Base-by-base conservation (phyloP, 2,329 filamentous ascomycete genomes). In the Hypoxylon sp. region DNA sequence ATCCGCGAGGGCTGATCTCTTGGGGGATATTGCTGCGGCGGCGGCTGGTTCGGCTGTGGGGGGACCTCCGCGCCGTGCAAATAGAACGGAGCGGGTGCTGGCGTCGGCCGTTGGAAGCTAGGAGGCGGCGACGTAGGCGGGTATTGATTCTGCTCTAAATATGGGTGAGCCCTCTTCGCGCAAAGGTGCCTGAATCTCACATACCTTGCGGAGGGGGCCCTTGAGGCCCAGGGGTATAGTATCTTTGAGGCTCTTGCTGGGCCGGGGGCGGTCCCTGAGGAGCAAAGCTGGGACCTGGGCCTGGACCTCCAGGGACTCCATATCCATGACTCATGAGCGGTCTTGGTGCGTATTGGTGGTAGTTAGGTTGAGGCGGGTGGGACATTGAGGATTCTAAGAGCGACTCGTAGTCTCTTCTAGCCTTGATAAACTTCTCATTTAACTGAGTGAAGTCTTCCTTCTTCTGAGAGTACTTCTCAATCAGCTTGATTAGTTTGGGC, bases 381-480 rank as follows among this genome's bases (percentile, higher is more conserved):
- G 94, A 90, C 95, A 99, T 98, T 62, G 95, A 98, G 17, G 93
- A 92, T 80, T 99, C 96, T 19, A 99, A 85, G n/a, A 99, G 86
- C 31, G 93, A 91, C 81, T 99, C 96, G 79, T 99, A 99, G 81
- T 99, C 96, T 75, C 95, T 89, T 71, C 96, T 91, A 50, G 96
- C 96, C 82, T 99, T 99, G 85, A 99, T 98, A 81, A 99, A 99
- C 83, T 98, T 98, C 81, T 99, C 96, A 77, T 99, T 99, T 70
- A 99, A 85, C 79, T 98, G 95, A 1, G 96, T 98, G 78, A 99
- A 98, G 80, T 99, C 96, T 81, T 99, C 96, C 83, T 99, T 99
- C 88, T 97, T 98, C 79, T 99, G 96, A 9, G 96, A 98, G 79
- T 99, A 99, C 80, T 98, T 98, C 70, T 97, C 96, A 78, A 99